Evolutionary conservation across 2,329 filamentous ascomycete genomes (phyloP).

Genomic region (Cercospora janseana): DNA sequence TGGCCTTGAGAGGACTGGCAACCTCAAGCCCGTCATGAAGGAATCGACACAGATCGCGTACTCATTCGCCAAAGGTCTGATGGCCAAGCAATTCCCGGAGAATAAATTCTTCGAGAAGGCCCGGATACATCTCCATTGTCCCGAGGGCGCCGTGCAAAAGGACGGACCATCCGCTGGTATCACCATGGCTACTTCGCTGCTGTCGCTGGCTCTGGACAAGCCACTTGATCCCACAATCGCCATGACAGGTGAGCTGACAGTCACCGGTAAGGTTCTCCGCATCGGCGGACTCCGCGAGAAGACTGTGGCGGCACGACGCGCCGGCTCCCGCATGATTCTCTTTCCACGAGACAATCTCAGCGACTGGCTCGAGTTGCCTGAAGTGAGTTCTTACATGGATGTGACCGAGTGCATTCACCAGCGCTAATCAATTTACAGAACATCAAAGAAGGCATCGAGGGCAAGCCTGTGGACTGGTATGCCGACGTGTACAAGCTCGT

Average conservation of each 20-base stretch:
- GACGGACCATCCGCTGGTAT: slow-evolving; percentile 80
- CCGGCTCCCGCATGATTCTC: slow-evolving; percentile 87
- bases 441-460: slow-evolving; percentile 94
- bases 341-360: slow-evolving; percentile 95
- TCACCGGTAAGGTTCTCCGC: slow-evolving; percentile 92
- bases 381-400: slow-evolving; percentile 67
- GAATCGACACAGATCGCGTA: slow-evolving; percentile 94
- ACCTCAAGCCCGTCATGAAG: slow-evolving; percentile 96
- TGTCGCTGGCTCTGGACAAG: slow-evolving; percentile 78
- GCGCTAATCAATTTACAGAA: slow-evolving; percentile 60
- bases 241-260: slow-evolving; percentile 96
- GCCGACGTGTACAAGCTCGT: slow-evolving; percentile 87
- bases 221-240: slow-evolving; percentile 82
- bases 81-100: slow-evolving; percentile 79
- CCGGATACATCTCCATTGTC: slow-evolving; percentile 91
- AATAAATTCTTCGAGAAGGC: slow-evolving; percentile 97
- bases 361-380: slow-evolving; percentile 94
- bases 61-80: slow-evolving; percentile 86
- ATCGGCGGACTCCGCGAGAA: slow-evolving; percentile 95
- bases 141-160: slow-evolving; percentile 93
- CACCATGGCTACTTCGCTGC: slow-evolving; percentile 92
- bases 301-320: slow-evolving; percentile 89
- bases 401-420: background rate
- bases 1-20: slow-evolving; percentile 86
- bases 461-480: slow-evolving; percentile 90